Evolutionary conservation across 805 yeast species (phyloP).

Genomic region (Lipomyces yamanashiensis): DNA sequence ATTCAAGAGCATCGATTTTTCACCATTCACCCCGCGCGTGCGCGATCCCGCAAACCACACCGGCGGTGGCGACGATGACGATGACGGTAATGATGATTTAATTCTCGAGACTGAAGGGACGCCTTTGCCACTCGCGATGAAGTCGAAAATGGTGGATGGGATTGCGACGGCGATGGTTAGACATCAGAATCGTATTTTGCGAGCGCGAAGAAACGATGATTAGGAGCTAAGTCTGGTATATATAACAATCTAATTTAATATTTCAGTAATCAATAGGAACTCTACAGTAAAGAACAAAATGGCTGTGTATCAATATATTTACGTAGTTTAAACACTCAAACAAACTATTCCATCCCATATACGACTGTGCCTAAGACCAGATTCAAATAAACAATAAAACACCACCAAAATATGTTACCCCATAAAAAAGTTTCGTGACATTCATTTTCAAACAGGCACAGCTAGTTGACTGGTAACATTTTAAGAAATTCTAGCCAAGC

Average conservation of each 20-base stretch:
- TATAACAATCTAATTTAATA: background rate
- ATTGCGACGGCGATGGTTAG: conserved; percentile 31
- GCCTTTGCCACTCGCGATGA: conserved; percentile 15
- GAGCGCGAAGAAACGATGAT: background rate
- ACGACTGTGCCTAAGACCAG: too few relatives aligned
- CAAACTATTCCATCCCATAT: too few relatives aligned
- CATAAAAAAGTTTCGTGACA: conserved; percentile 3
- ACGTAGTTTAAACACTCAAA: too few relatives aligned
- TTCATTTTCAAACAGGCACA: background rate
- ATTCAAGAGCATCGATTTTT: conserved; percentile 6
- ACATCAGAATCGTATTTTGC: conserved; percentile 22
- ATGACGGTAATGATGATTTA: conserved; percentile 10
- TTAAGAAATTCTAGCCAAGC: conserved; percentile 61
- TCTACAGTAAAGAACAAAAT: too few relatives aligned
- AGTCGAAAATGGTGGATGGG: conserved; percentile 24
- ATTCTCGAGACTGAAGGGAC: conserved; percentile 16
- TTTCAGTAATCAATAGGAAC: too few relatives aligned
- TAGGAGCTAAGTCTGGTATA: too few relatives aligned
- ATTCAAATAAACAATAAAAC: too few relatives aligned
- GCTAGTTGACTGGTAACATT: background rate
- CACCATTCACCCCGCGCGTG: background rate
- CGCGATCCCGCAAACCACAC: conserved; percentile 2
- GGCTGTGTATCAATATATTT: too few relatives aligned
- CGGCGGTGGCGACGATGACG: conserved; percentile 6
- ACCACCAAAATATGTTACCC: background rate